Evolutionary conservation across 345 rosid genomes (phyloP).

Genomic region (Adansonia digitata): DNA sequence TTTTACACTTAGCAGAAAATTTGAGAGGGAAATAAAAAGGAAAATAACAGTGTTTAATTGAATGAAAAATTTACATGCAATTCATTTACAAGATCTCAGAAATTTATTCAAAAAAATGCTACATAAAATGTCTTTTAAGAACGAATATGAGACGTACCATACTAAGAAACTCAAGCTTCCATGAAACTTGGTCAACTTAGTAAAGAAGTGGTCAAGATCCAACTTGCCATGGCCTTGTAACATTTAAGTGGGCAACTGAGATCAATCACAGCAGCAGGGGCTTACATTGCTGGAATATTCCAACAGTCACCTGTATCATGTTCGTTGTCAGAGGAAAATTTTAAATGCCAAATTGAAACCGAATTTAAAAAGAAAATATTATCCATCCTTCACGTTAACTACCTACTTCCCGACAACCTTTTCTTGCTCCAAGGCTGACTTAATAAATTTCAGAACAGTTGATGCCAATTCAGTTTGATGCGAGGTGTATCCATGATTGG

Average conservation of each 20-base stretch:
- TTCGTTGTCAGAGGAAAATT: not conserved
- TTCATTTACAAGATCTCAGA: not conserved
- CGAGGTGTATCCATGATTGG: slow-evolving; percentile 54
- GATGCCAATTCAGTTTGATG: slow-evolving; percentile 55
- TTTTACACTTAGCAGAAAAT: not conserved
- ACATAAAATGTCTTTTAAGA: not conserved
- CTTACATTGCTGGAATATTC: not conserved
- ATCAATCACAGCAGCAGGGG: not conserved
- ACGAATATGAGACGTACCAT: not conserved
- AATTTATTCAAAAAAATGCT: no score
- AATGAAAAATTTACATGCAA: not conserved
- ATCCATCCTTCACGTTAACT: not conserved
- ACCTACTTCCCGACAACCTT: slow-evolving; percentile 6
- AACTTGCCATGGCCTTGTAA: not conserved
- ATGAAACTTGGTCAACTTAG: not conserved
- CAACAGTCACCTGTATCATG: not conserved
- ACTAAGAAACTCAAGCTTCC: not conserved
- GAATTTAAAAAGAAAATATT: not conserved
- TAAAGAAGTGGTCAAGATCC: not conserved
- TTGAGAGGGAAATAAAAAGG: not conserved
- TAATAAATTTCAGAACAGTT: slow-evolving; percentile 46
- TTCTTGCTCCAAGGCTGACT: slow-evolving; percentile 24
- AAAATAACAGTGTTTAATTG: not conserved
- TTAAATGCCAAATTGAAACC: not conserved
- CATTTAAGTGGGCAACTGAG: not conserved